These are phyloP conservation scores for Asparagopsis taxiformis DNA, from an alignment of 31 red algal species.

Conservation along the genomic window DNA sequence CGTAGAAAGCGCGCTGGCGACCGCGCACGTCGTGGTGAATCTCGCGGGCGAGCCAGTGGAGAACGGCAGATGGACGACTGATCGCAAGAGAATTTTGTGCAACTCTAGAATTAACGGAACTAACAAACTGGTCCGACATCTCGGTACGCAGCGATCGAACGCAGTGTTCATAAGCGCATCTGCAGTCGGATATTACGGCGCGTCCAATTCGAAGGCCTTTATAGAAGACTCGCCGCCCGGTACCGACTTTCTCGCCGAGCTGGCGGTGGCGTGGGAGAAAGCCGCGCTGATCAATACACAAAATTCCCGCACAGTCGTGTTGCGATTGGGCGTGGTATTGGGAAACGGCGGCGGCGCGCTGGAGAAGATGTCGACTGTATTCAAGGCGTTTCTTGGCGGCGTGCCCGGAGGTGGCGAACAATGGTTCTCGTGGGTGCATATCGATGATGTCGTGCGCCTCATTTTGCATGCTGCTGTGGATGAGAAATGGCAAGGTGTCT, in stretches of 20 bases:
- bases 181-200: slow-evolving; percentile 92
- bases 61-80: slow-evolving; percentile 64
- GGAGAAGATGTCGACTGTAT: slow-evolving; percentile 59
- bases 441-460: slow-evolving; percentile 73
- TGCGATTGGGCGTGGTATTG: slow-evolving; percentile 87
- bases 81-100: slow-evolving; percentile 51
- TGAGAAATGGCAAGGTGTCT: slow-evolving; percentile 60
- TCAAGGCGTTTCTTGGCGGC: slow-evolving; percentile 82
- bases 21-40: slow-evolving; percentile 81
- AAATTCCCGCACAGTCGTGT: slow-evolving; percentile 66
- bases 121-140: slow-evolving; percentile 34
- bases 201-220: slow-evolving; percentile 50
- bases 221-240: slow-evolving; percentile 46
- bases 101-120: slow-evolving; percentile 74
- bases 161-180: slow-evolving; percentile 72
- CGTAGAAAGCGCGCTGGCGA: slow-evolving; percentile 16
- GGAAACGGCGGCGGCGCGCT: slow-evolving; percentile 78
- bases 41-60: slow-evolving; percentile 92
- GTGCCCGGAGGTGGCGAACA: slow-evolving; percentile 75
- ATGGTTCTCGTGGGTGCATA: slow-evolving; percentile 96
- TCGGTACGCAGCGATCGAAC: slow-evolving; percentile 17
- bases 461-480: slow-evolving; percentile 48
- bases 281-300: slow-evolving; percentile 23
- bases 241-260: slow-evolving; percentile 43
- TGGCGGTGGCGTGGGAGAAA: slow-evolving; percentile 48